A percentile compares a stretch with the other conserved stretches of the same genome.
phyloP scores from a whole-genome alignment of 1,139 yeast genomes.

The Scheffersomyces stambukii region DNA sequence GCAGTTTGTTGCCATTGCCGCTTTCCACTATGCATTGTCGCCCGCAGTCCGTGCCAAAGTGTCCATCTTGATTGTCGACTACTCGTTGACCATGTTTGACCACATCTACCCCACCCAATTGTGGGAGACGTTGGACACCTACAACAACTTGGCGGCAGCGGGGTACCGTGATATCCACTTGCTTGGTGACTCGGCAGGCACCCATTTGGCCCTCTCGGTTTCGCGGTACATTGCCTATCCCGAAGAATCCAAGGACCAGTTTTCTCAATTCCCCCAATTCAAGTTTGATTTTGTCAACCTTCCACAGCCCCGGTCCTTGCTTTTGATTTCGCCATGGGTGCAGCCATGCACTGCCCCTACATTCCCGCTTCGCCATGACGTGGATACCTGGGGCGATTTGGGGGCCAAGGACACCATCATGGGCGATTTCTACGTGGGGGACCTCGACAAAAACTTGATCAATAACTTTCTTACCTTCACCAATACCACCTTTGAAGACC shows the following conservation, averaged over 20 bases:
- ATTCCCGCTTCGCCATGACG: slow-evolving; percentile 18
- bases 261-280: slow-evolving; percentile 17
- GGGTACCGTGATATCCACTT: slow-evolving; percentile 31
- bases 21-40: slow-evolving; percentile 21
- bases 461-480: slow-evolving; percentile 17
- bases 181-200: slow-evolving; percentile 49
- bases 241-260: slow-evolving; percentile 21
- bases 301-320: slow-evolving; percentile 27
- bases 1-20: slow-evolving; percentile 22
- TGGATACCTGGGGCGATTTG: slow-evolving; percentile 27
- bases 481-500: slow-evolving; percentile 18
- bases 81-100: slow-evolving; percentile 25
- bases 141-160: slow-evolving; percentile 21
- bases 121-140: slow-evolving; percentile 26
- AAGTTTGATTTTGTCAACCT: slow-evolving; percentile 10
- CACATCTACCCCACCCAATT: slow-evolving; percentile 37
- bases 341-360: slow-evolving; percentile 14
- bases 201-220: slow-evolving; percentile 31
- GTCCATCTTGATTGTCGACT: slow-evolving; percentile 35
- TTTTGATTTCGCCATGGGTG: slow-evolving; percentile 44
- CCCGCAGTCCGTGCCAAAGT: slow-evolving; percentile 15
- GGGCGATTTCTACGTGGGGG: slow-evolving; percentile 29
- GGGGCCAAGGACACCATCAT: slow-evolving; percentile 23
- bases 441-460: slow-evolving; percentile 13
- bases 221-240: slow-evolving; percentile 32